Percentiles rank a stretch among this genome's conserved stretches.
phyloP scores from a whole-genome alignment of 495 filamentous ascomycete genomes.

The Aspergillus sparsus region DNA sequence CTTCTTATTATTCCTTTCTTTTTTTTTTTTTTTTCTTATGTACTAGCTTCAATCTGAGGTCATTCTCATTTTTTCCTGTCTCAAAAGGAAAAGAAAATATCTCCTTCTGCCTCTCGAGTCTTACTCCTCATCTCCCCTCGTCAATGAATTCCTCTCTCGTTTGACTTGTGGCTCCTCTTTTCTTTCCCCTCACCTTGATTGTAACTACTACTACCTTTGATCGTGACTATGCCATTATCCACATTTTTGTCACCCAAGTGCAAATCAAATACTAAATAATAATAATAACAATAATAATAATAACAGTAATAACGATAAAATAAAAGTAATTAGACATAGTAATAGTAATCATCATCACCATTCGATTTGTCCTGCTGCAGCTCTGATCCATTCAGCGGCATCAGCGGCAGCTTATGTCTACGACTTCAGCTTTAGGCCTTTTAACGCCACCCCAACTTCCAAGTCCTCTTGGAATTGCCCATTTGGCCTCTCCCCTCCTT shows the following conservation, averaged over 20 bases:
- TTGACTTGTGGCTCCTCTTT: slow-evolving; percentile 1
- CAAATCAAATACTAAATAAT: slow-evolving; percentile 2
- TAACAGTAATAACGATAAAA: not conserved
- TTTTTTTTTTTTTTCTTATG: not conserved
- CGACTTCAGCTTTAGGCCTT: slow-evolving; percentile 16
- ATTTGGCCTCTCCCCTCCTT: not conserved
- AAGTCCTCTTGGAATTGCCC: slow-evolving; percentile 3
- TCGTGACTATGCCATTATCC: not conserved
- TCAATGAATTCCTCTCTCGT: not conserved
- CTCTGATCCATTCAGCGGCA: slow-evolving; percentile 8
- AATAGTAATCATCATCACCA: not conserved
- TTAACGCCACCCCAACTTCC: slow-evolving; percentile 16
- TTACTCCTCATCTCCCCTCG: not conserved
- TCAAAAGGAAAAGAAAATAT: not conserved
- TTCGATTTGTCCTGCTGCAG: not conserved
- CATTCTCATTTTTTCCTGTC: no score
- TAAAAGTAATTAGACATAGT: not conserved
- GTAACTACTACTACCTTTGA: not conserved
- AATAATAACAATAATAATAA: not conserved
- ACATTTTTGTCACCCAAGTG: not conserved
- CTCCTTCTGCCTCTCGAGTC: not conserved
- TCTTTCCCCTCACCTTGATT: not conserved
- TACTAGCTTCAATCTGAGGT: no score
- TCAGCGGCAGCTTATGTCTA: slow-evolving; percentile 18
- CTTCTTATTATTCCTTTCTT: not conserved